Evolutionary conservation across 2,329 filamentous ascomycete genomes (phyloP).

Genomic region (Coniosporium tulheliwenetii): DNA sequence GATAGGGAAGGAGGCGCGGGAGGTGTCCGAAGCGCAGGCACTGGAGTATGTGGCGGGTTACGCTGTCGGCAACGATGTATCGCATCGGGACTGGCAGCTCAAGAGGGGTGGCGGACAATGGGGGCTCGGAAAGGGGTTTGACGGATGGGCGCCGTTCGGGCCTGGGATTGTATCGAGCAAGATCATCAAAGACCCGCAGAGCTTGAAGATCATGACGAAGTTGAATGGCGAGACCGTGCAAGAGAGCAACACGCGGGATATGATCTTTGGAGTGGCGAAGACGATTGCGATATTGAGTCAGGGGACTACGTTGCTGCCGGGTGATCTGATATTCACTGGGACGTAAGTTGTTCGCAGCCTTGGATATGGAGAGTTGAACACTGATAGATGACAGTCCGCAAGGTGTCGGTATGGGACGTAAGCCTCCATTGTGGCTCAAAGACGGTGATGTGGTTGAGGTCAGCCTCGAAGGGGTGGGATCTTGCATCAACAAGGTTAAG

Average conservation of each 20-base stretch:
- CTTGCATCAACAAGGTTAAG: conserved; percentile 28
- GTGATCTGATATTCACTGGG: conserved; percentile 52
- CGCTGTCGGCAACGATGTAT: conserved; percentile 64
- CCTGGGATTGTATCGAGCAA: conserved; percentile 50
- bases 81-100: conserved; percentile 50
- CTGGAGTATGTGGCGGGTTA: conserved; percentile 64
- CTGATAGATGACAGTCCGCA: conserved; percentile 32
- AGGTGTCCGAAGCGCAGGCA: conserved; percentile 48
- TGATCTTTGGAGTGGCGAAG: conserved; percentile 47
- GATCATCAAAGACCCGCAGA: conserved; percentile 42
- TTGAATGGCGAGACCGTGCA: conserved; percentile 45
- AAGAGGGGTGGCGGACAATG: conserved; percentile 8
- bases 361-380: background rate
- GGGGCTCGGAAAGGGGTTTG: conserved; percentile 56
- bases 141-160: conserved; percentile 60
- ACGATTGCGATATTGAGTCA: conserved; percentile 44
- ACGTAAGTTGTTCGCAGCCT: conserved; percentile 21
- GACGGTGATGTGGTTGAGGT: conserved; percentile 58
- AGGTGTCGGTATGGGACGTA: conserved; percentile 56
- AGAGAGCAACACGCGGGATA: conserved; percentile 40
- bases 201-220: conserved; percentile 39
- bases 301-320: conserved; percentile 47
- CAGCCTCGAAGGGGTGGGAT: conserved; percentile 48
- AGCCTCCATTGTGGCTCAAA: conserved; percentile 51
- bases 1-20: conserved; percentile 50